A percentile compares a stretch with the other conserved stretches of the same genome.
These are phyloP conservation scores for Zoysia japonica DNA, from an alignment of 176 grass and related monocot genomes.

Conservation along the genomic window DNA sequence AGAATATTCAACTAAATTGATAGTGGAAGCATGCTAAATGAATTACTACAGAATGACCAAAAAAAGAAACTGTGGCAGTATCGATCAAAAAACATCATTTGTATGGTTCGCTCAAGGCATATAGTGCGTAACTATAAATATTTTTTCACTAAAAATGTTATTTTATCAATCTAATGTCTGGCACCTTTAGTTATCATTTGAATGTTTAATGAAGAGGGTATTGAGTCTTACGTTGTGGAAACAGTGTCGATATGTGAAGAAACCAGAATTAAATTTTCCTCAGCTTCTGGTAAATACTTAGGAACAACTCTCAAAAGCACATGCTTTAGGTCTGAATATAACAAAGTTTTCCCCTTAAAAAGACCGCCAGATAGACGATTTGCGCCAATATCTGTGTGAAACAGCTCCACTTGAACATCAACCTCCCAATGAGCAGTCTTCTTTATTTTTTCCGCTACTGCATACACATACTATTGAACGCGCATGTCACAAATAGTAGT, in stretches of 20 bases:
- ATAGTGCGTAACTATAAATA: neutral
- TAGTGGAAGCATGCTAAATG: conserved; percentile 9
- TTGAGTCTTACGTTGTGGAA: conserved; percentile 72
- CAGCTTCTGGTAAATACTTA: conserved; percentile 81
- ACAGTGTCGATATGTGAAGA: conserved; percentile 99
- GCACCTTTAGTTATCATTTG: neutral
- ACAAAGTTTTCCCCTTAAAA: conserved; percentile 88
- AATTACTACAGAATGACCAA: conserved; percentile 14
- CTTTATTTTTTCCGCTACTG: conserved; percentile 92
- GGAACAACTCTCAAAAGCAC: conserved; percentile 89
- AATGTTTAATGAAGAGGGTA: conserved; percentile 11
- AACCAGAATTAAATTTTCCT: conserved; percentile 86
- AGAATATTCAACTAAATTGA: conserved; percentile 26
- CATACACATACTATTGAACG: conserved; percentile 92
- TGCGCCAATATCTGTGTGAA: conserved; percentile 76
- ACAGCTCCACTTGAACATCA: conserved; percentile 95
- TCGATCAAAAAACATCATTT: neutral
- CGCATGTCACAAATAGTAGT: conserved; percentile 53
- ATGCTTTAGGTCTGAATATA: conserved; percentile 96
- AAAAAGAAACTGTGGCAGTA: neutral
- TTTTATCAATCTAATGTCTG: conserved; percentile 24
- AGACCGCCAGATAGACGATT: conserved; percentile 65
- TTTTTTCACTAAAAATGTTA: conserved; percentile 1
- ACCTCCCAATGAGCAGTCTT: conserved; percentile 94
- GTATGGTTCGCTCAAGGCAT: conserved; percentile 22